Evolutionary conservation across 305 asterid genomes (phyloP).

Genomic region (Fraxinus latifolia): DNA sequence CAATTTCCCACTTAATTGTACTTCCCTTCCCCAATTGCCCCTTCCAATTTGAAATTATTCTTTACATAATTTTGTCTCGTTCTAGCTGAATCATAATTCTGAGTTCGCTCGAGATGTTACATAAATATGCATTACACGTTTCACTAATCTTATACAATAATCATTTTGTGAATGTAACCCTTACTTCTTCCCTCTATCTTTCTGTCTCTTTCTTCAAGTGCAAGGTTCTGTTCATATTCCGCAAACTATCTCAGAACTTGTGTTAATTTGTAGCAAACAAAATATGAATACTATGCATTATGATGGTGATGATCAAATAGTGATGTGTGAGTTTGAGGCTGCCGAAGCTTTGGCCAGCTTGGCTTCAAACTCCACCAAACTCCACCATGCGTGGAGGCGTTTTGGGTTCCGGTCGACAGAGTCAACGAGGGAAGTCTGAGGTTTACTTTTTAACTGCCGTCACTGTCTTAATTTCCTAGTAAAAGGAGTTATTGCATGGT

Average conservation of each 20-base stretch:
- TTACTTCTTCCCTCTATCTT: background rate
- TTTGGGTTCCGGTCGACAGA: constrained; percentile 3
- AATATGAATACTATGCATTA: background rate
- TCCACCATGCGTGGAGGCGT: constrained; percentile 10
- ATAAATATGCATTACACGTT: background rate
- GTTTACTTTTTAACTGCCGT: constrained; percentile 4
- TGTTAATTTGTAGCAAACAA: background rate
- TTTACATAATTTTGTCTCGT: too few species aligned
- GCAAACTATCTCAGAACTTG: background rate
- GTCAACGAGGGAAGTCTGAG: constrained; percentile 18
- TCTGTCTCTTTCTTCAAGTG: background rate
- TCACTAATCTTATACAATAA: background rate
- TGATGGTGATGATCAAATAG: constrained; percentile 9
- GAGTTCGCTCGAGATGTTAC: background rate
- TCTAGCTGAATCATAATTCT: too few species aligned
- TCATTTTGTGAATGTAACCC: background rate
- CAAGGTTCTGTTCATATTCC: background rate
- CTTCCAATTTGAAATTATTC: too few species aligned
- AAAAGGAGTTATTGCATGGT: constrained; percentile 7
- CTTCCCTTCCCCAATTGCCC: too few species aligned
- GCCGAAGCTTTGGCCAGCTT: constrained; percentile 46
- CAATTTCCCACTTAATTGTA: too few species aligned
- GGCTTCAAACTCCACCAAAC: constrained; percentile 22
- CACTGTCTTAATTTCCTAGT: background rate
- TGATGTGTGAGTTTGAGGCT: constrained; percentile 39